Base-by-base conservation (phyloP, 177 flowering plant genomes). In the Telopea speciosissima region DNA sequence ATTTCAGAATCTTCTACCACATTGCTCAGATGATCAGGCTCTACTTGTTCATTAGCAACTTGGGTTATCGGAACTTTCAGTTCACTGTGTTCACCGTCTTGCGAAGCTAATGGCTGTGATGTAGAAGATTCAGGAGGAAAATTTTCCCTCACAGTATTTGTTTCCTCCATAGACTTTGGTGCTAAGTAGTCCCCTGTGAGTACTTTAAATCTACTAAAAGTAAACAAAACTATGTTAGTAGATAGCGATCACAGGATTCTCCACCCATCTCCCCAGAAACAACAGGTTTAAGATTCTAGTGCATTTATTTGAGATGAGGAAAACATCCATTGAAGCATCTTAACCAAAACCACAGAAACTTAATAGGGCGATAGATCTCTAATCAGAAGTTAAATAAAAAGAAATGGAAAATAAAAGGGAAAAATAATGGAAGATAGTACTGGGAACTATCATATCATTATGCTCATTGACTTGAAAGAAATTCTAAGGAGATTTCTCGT, bases 121-220 rank as follows among this genome's bases (percentile, higher is more conserved):
- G 24, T 33, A 70, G 81, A 61, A 60, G 84, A 49, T 68, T 74
- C 78, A 59, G 74, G 68, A 65, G 80, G 74, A 69, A 73, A 69
- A 68, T 24, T 68, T 68, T 54, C 83, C 62, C 69, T 77, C 23
- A 54, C 65, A 23, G 19, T 69, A 78, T 71, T 78, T 24, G 40
- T 78, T 70, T 77, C 83, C 81, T 85, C 86, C 88, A 87, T 54
- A 49, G 22, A 62, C 26, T 16, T 70, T 45, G 31, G 36, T 63
- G 62, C 72, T 44, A 62, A 76, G 73, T 60, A 66, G 63, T 52
- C 65, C 80, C 70, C 33, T 52, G 17, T 42, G 22, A 13, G 11
- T 54, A 10, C 33, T 67, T 70, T 42, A 21, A 44, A 70, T 49
- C 54, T 49, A 49, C 17, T 11, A 49, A 12, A 49, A 49, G 19